A percentile compares a stretch with the other conserved stretches of the same genome.
Conservation (phyloP, 495 filamentous ascomycete genomes). For the Cetradonia linearis region DNA sequence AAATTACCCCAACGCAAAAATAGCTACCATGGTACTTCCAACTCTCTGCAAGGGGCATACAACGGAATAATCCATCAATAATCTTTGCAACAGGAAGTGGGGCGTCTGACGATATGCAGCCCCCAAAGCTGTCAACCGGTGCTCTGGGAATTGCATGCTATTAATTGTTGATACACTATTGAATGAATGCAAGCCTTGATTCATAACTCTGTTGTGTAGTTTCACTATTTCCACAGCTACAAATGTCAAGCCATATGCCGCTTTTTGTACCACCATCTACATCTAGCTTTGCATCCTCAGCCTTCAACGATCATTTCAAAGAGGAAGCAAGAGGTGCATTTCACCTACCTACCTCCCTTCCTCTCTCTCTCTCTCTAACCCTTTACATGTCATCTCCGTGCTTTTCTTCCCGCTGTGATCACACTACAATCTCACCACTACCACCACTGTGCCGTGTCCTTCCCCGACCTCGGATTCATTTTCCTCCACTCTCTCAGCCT, state of each 20-base stretch:
- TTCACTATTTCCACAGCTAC: conserved; percentile 1
- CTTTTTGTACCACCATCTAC: neutral
- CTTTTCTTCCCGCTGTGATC: neutral
- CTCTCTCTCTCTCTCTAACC: neutral
- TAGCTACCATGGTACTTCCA: neutral
- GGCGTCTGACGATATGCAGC: neutral
- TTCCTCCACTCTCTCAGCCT: neutral
- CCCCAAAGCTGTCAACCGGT: neutral
- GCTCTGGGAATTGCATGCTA: neutral
- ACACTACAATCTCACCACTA: neutral
- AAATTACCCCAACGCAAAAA: neutral
- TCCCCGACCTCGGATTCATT: neutral
- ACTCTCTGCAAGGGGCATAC: neutral
- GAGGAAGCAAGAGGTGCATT: neutral
- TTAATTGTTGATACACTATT: neutral
- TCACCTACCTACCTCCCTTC: neutral
- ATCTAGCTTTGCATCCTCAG: neutral
- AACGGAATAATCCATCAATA: neutral
- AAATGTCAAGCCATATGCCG: neutral
- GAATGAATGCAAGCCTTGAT: conserved; percentile 7
- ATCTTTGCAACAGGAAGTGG: neutral
- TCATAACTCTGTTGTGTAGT: conserved; percentile 9
- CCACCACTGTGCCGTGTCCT: neutral
- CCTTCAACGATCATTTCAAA: neutral
- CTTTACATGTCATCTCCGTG: neutral